Evolutionary conservation across 352 stramenopile genomes (phyloP).

Genomic region (Phytophthora palmivora): DNA sequence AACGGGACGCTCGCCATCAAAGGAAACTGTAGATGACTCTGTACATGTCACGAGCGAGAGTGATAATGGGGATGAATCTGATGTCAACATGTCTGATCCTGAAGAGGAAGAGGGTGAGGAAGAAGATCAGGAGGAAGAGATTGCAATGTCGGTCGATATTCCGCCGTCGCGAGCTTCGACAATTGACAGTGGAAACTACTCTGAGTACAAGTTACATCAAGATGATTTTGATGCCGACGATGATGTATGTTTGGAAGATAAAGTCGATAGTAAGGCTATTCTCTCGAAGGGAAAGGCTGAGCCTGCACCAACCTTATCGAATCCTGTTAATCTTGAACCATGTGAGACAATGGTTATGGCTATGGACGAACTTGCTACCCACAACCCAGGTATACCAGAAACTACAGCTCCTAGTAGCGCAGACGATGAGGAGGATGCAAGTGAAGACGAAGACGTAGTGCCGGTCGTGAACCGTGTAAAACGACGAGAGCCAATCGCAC

Average conservation of each 20-base stretch:
- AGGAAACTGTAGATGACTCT: conserved; percentile 3
- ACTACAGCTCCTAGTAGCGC: conserved; percentile 30
- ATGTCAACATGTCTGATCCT: conserved; percentile 25
- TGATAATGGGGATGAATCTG: conserved; percentile 20
- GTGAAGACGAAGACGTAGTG: conserved; percentile 29
- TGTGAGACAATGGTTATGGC: neutral
- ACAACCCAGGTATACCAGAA: conserved; percentile 8
- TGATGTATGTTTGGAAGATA: conserved; percentile 17
- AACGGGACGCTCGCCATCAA: neutral
- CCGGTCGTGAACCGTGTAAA: conserved; percentile 17
- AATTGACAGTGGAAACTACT: conserved; percentile 60
- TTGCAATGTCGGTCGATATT: conserved; percentile 13
- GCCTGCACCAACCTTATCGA: neutral
- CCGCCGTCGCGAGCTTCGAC: conserved; percentile 37
- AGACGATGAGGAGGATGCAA: conserved; percentile 26
- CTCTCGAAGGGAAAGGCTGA: neutral
- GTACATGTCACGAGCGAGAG: conserved; percentile 13
- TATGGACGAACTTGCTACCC: neutral
- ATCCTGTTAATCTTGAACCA: neutral
- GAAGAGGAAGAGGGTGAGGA: conserved; percentile 26
- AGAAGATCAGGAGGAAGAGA: conserved; percentile 24
- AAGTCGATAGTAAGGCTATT: neutral
- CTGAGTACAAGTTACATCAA: conserved; percentile 43
- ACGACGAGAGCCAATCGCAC: conserved; percentile 19
- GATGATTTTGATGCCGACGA: conserved; percentile 32